A percentile compares a stretch with the other conserved stretches of the same genome.
Evolutionary conservation across 139 green algal genomes (phyloP).

Genomic region (Chlorella sp.): DNA sequence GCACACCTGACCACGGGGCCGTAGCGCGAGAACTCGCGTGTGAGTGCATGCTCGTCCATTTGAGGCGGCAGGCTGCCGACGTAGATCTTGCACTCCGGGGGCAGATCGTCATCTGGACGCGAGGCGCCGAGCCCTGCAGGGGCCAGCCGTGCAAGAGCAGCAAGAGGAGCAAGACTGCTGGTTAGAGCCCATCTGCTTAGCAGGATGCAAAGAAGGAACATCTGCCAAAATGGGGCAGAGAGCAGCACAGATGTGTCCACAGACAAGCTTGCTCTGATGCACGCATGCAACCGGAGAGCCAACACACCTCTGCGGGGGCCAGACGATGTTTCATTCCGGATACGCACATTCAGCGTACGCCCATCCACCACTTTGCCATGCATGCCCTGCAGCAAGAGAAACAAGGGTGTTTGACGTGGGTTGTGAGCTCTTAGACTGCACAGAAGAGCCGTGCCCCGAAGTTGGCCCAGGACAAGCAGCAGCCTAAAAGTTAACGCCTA

Average conservation of each 20-base stretch:
- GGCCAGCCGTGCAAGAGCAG: no score
- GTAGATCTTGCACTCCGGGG: slow-evolving; percentile 53
- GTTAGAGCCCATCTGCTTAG: not conserved
- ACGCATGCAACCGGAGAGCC: no score
- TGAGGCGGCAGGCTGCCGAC: slow-evolving; percentile 39
- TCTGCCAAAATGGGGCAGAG: no score
- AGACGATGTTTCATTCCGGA: slow-evolving; percentile 26
- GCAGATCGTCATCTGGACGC: slow-evolving; percentile 37
- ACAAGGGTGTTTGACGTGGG: not conserved
- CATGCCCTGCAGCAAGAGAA: slow-evolving; percentile 33
- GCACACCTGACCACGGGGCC: slow-evolving; percentile 47
- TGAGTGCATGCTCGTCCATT: slow-evolving; percentile 37
- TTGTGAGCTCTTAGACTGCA: not conserved
- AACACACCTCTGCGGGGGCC: slow-evolving; percentile 3
- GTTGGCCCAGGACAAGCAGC: not conserved
- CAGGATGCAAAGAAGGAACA: not conserved
- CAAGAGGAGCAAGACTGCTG: not conserved
- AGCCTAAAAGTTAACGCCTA: not conserved
- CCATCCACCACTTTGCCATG: slow-evolving; percentile 49
- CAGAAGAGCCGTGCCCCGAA: no score
- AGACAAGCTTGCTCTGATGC: no score
- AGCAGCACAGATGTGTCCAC: no score
- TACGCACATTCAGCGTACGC: slow-evolving; percentile 36
- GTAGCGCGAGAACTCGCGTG: slow-evolving; percentile 46
- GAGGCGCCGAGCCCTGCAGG: not conserved